Conservation (phyloP, 139 green algal species). For the Chlamydomonas applanata region DNA sequence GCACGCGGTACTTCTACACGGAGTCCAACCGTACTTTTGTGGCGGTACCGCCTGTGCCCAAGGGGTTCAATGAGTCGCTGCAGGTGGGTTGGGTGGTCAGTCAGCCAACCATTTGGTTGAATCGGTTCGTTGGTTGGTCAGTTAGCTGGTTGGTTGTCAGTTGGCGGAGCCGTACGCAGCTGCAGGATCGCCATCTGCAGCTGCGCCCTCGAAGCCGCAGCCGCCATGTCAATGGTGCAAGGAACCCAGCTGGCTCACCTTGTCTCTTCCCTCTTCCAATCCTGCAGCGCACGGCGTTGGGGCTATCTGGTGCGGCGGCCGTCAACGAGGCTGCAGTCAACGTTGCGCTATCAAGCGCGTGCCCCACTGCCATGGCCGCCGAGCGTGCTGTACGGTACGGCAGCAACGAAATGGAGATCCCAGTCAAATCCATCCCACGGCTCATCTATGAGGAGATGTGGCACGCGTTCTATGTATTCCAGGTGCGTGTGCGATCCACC, state of each 20-base stretch:
- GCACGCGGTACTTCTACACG: constrained; percentile 49
- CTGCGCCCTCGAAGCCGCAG: too few species aligned
- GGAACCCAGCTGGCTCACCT: too few species aligned
- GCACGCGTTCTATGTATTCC: constrained; percentile 28
- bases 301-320: constrained; percentile 6
- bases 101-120: background rate
- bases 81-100: too few species aligned
- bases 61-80: constrained; percentile 16
- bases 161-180: background rate
- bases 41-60: constrained; percentile 41
- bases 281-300: constrained; percentile 17
- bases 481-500: background rate
- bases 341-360: background rate
- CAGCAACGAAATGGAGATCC: constrained; percentile 54
- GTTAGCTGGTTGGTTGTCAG: background rate
- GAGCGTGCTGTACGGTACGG: constrained; percentile 46
- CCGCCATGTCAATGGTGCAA: too few species aligned
- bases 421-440: constrained; percentile 36
- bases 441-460: constrained; percentile 58
- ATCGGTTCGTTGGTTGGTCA: background rate
- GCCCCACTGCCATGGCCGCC: background rate
- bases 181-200: background rate
- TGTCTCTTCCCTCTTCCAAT: constrained; percentile 26
- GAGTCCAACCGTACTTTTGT: constrained; percentile 28
- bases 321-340: background rate